Percentiles rank a stretch among this genome's conserved stretches.
Evolutionary conservation across 257 asterid species (phyloP).

Genomic region (Solanum pinnatisectum): DNA sequence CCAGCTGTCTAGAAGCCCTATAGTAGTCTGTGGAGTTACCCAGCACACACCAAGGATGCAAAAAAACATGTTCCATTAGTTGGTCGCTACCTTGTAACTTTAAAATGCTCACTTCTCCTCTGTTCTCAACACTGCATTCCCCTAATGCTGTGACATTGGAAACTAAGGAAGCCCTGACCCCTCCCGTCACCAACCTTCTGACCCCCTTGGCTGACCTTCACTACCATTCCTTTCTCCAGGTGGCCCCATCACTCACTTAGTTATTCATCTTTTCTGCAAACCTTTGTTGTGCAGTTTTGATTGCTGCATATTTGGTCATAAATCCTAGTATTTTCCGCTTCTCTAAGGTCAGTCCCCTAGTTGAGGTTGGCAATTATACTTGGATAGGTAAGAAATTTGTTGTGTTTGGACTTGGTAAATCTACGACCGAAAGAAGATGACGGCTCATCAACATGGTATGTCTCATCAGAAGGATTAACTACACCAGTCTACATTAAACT

Average conservation of each 20-base stretch:
- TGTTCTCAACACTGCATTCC: background rate
- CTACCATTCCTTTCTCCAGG: background rate
- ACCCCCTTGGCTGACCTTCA: background rate
- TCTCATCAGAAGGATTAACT: background rate
- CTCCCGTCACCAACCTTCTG: background rate
- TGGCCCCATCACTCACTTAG: background rate
- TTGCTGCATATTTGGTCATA: background rate
- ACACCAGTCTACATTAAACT: background rate
- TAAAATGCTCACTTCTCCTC: background rate
- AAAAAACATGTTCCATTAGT: background rate
- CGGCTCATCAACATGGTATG: background rate
- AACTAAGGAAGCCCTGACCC: background rate
- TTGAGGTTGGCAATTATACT: background rate
- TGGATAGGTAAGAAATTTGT: background rate
- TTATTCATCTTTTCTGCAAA: background rate
- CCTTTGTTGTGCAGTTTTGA: background rate
- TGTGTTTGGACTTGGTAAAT: background rate
- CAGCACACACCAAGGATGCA: background rate
- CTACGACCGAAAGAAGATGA: background rate
- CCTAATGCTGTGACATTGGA: background rate
- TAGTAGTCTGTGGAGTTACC: background rate
- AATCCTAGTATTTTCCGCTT: background rate
- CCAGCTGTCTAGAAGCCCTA: background rate
- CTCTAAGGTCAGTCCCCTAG: background rate
- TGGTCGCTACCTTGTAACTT: background rate